These are phyloP conservation scores for Fusarium agapanthi DNA, from an alignment of 2,329 filamentous ascomycete genomes.

Conservation along the genomic window DNA sequence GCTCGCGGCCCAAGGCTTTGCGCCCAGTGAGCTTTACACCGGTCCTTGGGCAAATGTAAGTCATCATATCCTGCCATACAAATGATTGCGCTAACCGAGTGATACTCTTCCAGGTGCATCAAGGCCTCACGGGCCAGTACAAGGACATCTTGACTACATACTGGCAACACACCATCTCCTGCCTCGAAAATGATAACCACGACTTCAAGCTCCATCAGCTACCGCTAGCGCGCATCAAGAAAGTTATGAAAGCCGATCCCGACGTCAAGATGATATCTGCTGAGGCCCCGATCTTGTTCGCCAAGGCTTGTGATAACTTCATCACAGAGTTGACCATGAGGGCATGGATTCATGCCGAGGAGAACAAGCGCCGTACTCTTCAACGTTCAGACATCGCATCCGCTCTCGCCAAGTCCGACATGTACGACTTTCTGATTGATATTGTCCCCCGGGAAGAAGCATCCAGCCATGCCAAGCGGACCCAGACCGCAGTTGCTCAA, in stretches of 20 bases:
- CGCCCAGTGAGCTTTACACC: conserved; percentile 92
- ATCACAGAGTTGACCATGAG: conserved; percentile 99
- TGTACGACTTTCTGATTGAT: conserved; percentile 99
- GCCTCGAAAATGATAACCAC: conserved; percentile 92
- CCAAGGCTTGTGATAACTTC: conserved; percentile 98
- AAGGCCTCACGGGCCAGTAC: conserved; percentile 90
- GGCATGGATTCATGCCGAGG: conserved; percentile 98
- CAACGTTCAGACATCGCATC: conserved; percentile 97
- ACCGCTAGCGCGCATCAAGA: conserved; percentile 97
- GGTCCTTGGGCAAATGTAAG: conserved; percentile 94
- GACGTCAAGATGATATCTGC: conserved; percentile 99
- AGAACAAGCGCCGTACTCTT: conserved; percentile 95
- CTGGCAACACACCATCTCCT: conserved; percentile 98
- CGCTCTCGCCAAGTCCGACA: conserved; percentile 95
- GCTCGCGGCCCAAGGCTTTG: conserved; percentile 88
- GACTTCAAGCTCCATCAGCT: conserved; percentile 99
- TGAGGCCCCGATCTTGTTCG: conserved; percentile 96
- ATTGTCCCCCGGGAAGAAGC: conserved; percentile 97
- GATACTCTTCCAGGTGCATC: conserved; percentile 75
- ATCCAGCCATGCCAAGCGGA: conserved; percentile 81
- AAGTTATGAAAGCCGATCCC: conserved; percentile 99
- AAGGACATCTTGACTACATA: conserved; percentile 98
- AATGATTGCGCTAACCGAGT: not conserved
- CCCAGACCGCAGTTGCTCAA: conserved; percentile 56
- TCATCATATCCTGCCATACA: conserved; percentile 15